Conservation (phyloP, 306 rosid species). For the Vachellia pachyceras region DNA sequence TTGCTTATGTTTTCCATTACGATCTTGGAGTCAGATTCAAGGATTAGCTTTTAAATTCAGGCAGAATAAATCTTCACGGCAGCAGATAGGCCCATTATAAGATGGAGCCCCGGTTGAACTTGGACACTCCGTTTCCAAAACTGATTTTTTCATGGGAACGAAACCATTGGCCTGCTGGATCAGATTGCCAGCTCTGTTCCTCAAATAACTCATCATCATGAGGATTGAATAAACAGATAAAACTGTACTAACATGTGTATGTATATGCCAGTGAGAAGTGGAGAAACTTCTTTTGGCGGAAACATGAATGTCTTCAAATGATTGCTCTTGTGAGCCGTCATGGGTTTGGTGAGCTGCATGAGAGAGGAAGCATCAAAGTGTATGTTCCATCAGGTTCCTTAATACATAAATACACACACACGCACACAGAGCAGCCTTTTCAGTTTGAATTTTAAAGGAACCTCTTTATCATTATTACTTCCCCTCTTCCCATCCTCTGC, state of each 20-base stretch:
- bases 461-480: background rate
- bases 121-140: background rate
- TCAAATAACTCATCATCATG: background rate
- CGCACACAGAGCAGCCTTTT: slow-evolving; percentile 38
- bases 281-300: slow-evolving; percentile 32
- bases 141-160: too few species aligned
- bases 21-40: too few species aligned
- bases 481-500: slow-evolving; percentile 26
- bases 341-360: slow-evolving; percentile 46
- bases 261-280: too few species aligned
- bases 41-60: background rate
- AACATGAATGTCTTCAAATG: slow-evolving; percentile 41
- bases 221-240: background rate
- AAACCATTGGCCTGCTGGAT: slow-evolving; percentile 10
- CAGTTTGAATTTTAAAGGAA: slow-evolving; percentile 36
- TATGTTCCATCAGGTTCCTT: slow-evolving; percentile 37
- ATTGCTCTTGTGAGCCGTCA: slow-evolving; percentile 46
- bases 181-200: background rate
- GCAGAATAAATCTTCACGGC: background rate
- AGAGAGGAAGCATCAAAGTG: slow-evolving; percentile 39
- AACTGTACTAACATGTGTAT: background rate
- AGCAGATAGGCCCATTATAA: background rate
- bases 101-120: background rate
- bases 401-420: background rate
- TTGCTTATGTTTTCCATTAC: too few species aligned